Evolutionary conservation across 1,284 basidiomycete species (phyloP), one percentile per base, ranked within the genome.

Genomic region (Tranzscheliella williamsii): DNA sequence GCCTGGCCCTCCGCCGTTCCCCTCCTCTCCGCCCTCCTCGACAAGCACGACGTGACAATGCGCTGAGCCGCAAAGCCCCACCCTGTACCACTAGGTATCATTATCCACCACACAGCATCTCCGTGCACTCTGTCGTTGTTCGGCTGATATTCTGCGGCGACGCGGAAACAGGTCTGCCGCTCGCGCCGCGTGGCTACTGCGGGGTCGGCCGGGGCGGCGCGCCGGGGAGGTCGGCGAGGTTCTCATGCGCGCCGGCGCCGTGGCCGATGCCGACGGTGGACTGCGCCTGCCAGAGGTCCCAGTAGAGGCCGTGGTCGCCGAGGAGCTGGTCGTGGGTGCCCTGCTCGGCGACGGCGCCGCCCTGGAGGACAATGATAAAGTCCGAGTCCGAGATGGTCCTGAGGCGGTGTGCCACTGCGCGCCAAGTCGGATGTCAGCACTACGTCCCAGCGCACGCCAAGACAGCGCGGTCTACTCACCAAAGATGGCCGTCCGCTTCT

Each of bases 401-500:
- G 33, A 97, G 79, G 33, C 91, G 85, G 76, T 65, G 75, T 2
- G 75, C 72, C 2, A 77, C 70, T 48, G 37, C n/a, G 22, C 4
- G n/a, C 9, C 11, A n/a, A 29, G 27, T 29, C 11, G 27, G 9
- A 29, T 11, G 27, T n/a, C n/a, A n/a, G n/a, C n/a, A n/a, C n/a
- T n/a, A n/a, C n/a, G n/a, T n/a, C n/a, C n/a, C n/a, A n/a, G n/a
- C n/a, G 27, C 27, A 29, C 11, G 27, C 9, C 9, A 29, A n/a
- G 27, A 29, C n/a, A 29, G n/a, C 9, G n/a, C n/a, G 27, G 27
- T 29, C 27, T 29, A 64, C 77, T 42, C 37, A 81, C 80, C 83
- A 75, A 98, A 97, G 58, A 98, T 90, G 52, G 90, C 91, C 7
- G 94, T 98, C 42, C 91, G 85, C 6, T 84, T 82, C 64, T 87